Conservation (phyloP, 305 asterid species). For the Fraxinus angustifolia region DNA sequence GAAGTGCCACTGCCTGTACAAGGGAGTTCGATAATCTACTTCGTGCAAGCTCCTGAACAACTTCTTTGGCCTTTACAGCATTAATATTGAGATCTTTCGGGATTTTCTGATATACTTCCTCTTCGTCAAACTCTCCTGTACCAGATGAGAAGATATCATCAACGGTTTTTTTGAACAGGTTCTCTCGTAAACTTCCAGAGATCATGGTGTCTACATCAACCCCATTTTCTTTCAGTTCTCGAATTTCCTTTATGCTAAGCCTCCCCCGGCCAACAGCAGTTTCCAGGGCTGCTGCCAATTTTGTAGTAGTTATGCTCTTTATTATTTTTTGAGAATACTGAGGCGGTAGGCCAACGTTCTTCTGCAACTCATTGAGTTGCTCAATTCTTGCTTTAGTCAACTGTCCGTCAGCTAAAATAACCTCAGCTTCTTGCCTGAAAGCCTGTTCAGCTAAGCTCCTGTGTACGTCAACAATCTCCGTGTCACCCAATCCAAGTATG, state of each 20-base stretch:
- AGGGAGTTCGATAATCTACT: constrained; percentile 72
- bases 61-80: constrained; percentile 56
- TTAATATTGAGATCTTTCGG: constrained; percentile 74
- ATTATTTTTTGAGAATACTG: constrained; percentile 77
- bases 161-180: constrained; percentile 68
- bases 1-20: constrained; percentile 79
- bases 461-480: constrained; percentile 79
- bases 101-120: constrained; percentile 73
- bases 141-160: constrained; percentile 84
- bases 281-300: constrained; percentile 85
- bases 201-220: constrained; percentile 75
- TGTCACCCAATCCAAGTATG: constrained; percentile 70
- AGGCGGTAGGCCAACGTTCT: constrained; percentile 76
- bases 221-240: constrained; percentile 79
- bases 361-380: constrained; percentile 74
- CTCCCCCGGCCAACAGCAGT: constrained; percentile 82
- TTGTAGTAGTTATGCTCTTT: constrained; percentile 65
- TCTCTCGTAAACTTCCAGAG: constrained; percentile 68
- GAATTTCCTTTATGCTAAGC: constrained; percentile 85
- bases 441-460: constrained; percentile 85
- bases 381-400: constrained; percentile 69
- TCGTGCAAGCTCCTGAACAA: constrained; percentile 67
- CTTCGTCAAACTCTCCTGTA: constrained; percentile 86
- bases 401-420: constrained; percentile 87
- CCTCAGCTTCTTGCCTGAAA: constrained; percentile 87